phyloP scores from a whole-genome alignment of 768 basidiomycete species.

The Hortiboletus campestris region DNA sequence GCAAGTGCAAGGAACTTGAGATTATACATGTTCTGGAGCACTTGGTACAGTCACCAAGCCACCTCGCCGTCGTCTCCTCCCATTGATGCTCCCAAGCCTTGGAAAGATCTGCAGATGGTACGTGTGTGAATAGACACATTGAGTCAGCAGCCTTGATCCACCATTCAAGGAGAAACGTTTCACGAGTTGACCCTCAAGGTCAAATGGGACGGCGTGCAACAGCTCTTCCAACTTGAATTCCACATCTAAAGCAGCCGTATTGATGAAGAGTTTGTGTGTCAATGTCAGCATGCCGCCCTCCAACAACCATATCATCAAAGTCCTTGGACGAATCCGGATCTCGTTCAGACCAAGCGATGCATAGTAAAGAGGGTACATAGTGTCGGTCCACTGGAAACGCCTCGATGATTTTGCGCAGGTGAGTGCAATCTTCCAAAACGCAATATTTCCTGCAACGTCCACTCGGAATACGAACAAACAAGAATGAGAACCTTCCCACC shows the following conservation, averaged over 20 bases:
- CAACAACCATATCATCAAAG: conserved; percentile 58
- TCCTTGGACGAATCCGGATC: conserved; percentile 44
- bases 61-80: conserved; percentile 19
- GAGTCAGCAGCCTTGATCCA: conserved; percentile 30
- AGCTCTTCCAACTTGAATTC: conserved; percentile 52
- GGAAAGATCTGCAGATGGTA: conserved; percentile 23
- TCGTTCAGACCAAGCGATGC: conserved; percentile 58
- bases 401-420: conserved; percentile 63
- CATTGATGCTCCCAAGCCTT: conserved; percentile 22
- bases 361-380: conserved; percentile 60
- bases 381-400: conserved; percentile 51
- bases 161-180: conserved; percentile 46
- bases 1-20: too few species aligned
- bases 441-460: conserved; percentile 56
- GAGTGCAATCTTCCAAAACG: conserved; percentile 67
- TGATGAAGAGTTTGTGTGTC: conserved; percentile 47
- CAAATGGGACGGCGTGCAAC: conserved; percentile 45
- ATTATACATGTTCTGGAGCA: too few species aligned
- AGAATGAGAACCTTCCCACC: conserved; percentile 37
- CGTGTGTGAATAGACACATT: not conserved
- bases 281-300: conserved; percentile 41
- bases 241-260: conserved; percentile 51
- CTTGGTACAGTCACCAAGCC: conserved; percentile 27
- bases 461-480: not conserved
- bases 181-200: conserved; percentile 57